Percentiles rank a stretch among this genome's conserved stretches.
Evolutionary conservation across 2,329 filamentous ascomycete genomes (phyloP).

Genomic region (Aspergillus sp.): DNA sequence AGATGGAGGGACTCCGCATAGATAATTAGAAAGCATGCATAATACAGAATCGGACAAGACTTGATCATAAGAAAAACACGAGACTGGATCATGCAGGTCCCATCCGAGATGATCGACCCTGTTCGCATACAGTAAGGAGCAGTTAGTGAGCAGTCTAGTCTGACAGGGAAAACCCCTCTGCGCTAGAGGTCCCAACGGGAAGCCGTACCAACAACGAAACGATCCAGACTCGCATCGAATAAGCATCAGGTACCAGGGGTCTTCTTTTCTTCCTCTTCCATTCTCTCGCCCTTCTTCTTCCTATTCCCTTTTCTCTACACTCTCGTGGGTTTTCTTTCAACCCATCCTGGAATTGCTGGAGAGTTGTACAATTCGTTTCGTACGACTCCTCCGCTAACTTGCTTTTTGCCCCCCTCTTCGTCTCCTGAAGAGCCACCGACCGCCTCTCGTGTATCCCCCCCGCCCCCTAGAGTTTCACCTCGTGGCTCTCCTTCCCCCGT

Average conservation of each 20-base stretch:
- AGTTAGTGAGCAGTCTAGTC: no score
- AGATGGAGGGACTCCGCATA: no score
- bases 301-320: background rate
- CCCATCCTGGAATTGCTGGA: background rate
- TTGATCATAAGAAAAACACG: no score
- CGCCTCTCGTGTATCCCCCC: slow-evolving; percentile 3
- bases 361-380: no score
- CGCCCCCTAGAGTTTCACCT: slow-evolving; percentile 14
- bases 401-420: slow-evolving; percentile 11
- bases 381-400: slow-evolving; percentile 1
- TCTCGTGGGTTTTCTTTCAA: background rate
- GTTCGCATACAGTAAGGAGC: no score
- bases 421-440: background rate
- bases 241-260: background rate
- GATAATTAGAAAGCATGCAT: no score
- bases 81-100: no score
- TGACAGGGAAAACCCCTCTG: no score
- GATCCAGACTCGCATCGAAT: slow-evolving; percentile 6
- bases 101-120: no score
- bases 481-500: slow-evolving; percentile 1
- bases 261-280: background rate
- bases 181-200: slow-evolving; percentile 1
- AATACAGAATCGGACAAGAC: no score
- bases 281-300: background rate
- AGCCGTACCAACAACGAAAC: slow-evolving; percentile 1